Conservation (phyloP, 352 stramenopile species). For the Pythium insidiosum region DNA sequence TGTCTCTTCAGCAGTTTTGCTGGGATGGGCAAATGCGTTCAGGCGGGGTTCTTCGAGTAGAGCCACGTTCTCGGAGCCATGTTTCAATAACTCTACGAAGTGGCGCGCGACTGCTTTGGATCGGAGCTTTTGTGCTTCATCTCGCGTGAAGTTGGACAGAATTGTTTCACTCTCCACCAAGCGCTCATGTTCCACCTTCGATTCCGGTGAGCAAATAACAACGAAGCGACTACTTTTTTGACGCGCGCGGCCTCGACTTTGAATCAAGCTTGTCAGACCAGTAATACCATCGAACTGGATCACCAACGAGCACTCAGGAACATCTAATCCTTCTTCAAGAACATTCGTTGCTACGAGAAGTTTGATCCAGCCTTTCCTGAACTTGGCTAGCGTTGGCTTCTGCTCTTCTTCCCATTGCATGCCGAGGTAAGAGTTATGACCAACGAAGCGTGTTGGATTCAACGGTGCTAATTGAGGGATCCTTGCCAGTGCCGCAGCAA, state of each 20-base stretch:
- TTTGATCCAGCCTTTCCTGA: slow-evolving; percentile 55
- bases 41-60: too few species aligned
- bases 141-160: slow-evolving; percentile 30
- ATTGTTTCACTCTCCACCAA: slow-evolving; percentile 51
- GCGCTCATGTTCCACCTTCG: slow-evolving; percentile 26
- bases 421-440: slow-evolving; percentile 72
- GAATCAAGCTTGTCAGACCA: slow-evolving; percentile 66
- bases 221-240: slow-evolving; percentile 51
- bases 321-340: slow-evolving; percentile 70
- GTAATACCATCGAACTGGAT: slow-evolving; percentile 70
- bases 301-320: slow-evolving; percentile 70
- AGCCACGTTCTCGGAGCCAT: too few species aligned
- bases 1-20: too few species aligned
- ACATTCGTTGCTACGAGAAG: slow-evolving; percentile 76
- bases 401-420: slow-evolving; percentile 82
- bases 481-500: slow-evolving; percentile 60
- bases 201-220: slow-evolving; percentile 47
- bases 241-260: slow-evolving; percentile 63
- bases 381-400: slow-evolving; percentile 54
- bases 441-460: slow-evolving; percentile 71
- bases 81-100: too few species aligned
- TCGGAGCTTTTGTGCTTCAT: slow-evolving; percentile 21
- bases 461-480: slow-evolving; percentile 38
- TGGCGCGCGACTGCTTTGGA: slow-evolving; percentile 35
- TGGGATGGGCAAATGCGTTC: too few species aligned